A percentile compares a stretch with the other conserved stretches of the same genome.
These are phyloP conservation scores for Gnetum montanum DNA, from an alignment of 75 land plant species.

Conservation along the genomic window DNA sequence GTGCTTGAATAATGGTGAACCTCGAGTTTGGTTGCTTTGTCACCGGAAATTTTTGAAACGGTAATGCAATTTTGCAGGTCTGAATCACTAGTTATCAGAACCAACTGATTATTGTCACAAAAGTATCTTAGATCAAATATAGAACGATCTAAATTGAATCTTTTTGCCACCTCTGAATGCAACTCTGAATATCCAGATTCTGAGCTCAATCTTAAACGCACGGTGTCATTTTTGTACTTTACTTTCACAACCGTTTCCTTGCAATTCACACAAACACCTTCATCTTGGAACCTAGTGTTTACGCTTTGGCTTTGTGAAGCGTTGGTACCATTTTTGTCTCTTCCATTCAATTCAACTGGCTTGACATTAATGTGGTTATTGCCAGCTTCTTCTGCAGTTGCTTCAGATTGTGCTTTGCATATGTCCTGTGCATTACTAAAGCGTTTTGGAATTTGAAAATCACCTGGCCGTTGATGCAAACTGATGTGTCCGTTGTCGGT, in stretches of 20 bases:
- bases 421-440: too few species aligned
- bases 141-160: conserved; percentile 50
- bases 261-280: background rate
- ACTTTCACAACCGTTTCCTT: conserved; percentile 42
- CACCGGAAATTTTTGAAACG: conserved; percentile 29
- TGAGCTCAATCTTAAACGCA: conserved; percentile 45
- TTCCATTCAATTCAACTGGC: conserved; percentile 10
- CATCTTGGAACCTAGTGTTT: background rate
- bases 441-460: background rate
- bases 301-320: conserved; percentile 3
- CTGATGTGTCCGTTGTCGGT: conserved; percentile 5
- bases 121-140: conserved; percentile 72
- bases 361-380: conserved; percentile 6
- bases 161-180: conserved; percentile 51
- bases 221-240: conserved; percentile 56
- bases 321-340: conserved; percentile 11
- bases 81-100: conserved; percentile 59
- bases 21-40: conserved; percentile 37
- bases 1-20: conserved; percentile 30
- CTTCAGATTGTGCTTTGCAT: background rate
- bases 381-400: background rate
- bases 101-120: conserved; percentile 82
- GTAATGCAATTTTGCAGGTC: conserved; percentile 73
- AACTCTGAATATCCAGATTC: conserved; percentile 24
- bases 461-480: conserved; percentile 8